Conservation (phyloP, 2,329 filamentous ascomycete genomes). For the Penicillium sp. region DNA sequence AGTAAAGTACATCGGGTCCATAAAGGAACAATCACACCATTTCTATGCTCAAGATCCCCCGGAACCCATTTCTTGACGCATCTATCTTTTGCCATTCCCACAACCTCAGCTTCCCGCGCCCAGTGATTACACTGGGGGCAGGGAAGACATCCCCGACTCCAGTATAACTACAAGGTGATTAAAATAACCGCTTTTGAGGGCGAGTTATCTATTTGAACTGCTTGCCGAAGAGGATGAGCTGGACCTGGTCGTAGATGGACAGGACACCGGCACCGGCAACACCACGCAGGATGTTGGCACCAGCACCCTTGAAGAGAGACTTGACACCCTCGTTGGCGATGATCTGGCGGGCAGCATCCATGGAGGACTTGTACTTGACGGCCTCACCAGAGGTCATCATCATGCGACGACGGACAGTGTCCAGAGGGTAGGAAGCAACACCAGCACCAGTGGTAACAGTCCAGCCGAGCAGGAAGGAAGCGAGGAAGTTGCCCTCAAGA, state of each 20-base stretch:
- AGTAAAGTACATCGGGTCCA: conserved; percentile 52
- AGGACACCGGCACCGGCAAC: conserved; percentile 99
- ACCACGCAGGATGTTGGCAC: conserved; percentile 99
- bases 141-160: conserved; percentile 27
- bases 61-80: conserved; percentile 40
- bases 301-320: conserved; percentile 99
- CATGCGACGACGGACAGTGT: conserved; percentile 99
- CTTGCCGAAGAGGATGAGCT: conserved; percentile 99
- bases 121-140: conserved; percentile 26
- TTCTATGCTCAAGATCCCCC: conserved; percentile 46
- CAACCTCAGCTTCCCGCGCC: conserved; percentile 31
- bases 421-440: conserved; percentile 99
- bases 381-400: conserved; percentile 97
- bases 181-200: conserved; percentile 9
- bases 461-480: conserved; percentile 98
- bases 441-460: conserved; percentile 99
- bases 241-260: conserved; percentile 99
- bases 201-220: conserved; percentile 72
- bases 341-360: conserved; percentile 96
- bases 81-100: conserved; percentile 44
- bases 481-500: conserved; percentile 98
- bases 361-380: conserved; percentile 98
- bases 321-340: conserved; percentile 93
- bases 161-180: conserved; percentile 23
- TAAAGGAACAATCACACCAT: conserved; percentile 42